These are phyloP conservation scores for Hirsutella rhossiliensis DNA, from an alignment of 2,329 filamentous ascomycete genomes.

Conservation along the genomic window DNA sequence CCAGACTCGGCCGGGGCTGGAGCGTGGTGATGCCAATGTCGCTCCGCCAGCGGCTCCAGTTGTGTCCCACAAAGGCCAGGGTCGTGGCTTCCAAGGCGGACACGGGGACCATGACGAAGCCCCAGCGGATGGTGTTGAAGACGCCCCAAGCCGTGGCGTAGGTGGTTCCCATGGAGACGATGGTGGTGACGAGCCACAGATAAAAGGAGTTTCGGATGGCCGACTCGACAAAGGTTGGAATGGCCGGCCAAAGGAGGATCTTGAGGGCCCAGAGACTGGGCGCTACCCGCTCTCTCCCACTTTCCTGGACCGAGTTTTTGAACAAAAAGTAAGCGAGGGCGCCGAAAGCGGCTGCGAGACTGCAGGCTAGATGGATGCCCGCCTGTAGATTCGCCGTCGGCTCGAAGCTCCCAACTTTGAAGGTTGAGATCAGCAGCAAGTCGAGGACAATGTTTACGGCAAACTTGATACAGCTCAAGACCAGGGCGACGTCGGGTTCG, in stretches of 20 bases:
- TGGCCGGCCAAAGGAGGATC: conserved; percentile 41
- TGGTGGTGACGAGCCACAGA: conserved; percentile 55
- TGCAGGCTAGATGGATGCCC: conserved; percentile 48
- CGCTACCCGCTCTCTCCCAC: not conserved
- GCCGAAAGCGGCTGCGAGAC: conserved; percentile 37
- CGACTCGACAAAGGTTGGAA: no score
- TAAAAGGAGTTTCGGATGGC: conserved; percentile 57
- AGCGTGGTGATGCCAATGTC: conserved; percentile 10
- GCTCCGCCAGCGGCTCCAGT: conserved; percentile 43
- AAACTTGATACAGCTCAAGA: conserved; percentile 54
- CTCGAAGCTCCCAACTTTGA: conserved; percentile 40
- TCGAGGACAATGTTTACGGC: no score
- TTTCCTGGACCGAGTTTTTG: conserved; percentile 6
- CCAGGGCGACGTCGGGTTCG: conserved; percentile 54
- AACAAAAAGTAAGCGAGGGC: conserved; percentile 50
- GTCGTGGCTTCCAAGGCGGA: conserved; percentile 54
- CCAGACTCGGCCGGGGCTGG: conserved; percentile 7
- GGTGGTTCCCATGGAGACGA: conserved; percentile 48
- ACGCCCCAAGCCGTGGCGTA: conserved; percentile 65
- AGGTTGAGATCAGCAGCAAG: conserved; percentile 54
- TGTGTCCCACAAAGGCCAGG: conserved; percentile 53
- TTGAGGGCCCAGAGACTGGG: conserved; percentile 32
- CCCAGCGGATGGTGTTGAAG: conserved; percentile 65
- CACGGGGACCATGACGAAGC: no score
- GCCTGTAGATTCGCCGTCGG: conserved; percentile 56